Conservation (phyloP, 371 early-diverging fungal genomes). For the Modicella reniformis region DNA sequence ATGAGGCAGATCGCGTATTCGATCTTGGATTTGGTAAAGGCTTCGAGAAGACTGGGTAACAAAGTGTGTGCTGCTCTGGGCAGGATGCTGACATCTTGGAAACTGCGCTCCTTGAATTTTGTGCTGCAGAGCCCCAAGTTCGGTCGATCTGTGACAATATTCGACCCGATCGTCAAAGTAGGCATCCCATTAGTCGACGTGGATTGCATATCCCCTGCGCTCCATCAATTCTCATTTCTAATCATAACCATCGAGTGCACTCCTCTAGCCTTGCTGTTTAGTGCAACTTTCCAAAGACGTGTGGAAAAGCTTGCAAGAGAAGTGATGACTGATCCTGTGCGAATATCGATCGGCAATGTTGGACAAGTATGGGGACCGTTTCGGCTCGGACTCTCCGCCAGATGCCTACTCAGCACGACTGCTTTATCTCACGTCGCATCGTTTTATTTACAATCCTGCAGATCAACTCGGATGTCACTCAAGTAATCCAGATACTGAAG, state of each 20-base stretch:
- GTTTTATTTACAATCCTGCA: slow-evolving; percentile 8
- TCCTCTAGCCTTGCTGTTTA: slow-evolving; percentile 91
- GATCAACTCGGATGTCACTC: slow-evolving; percentile 84
- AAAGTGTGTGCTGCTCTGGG: neutral
- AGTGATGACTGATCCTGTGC: slow-evolving; percentile 89
- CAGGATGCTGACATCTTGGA: neutral
- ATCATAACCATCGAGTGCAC: neutral
- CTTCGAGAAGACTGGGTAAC: slow-evolving; percentile 10
- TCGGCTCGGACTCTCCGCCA: neutral
- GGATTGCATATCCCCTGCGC: too few species aligned
- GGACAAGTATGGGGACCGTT: slow-evolving; percentile 57
- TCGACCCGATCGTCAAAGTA: slow-evolving; percentile 80
- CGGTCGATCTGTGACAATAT: slow-evolving; percentile 93
- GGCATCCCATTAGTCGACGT: slow-evolving; percentile 8
- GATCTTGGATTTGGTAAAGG: slow-evolving; percentile 94
- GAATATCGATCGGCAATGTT: slow-evolving; percentile 81
- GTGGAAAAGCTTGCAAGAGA: slow-evolving; percentile 93
- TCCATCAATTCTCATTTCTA: too few species aligned
- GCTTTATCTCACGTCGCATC: neutral
- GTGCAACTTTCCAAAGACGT: slow-evolving; percentile 98
- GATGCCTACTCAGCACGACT: slow-evolving; percentile 1
- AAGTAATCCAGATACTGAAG: slow-evolving; percentile 71
- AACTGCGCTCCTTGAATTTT: neutral
- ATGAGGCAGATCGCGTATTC: slow-evolving; percentile 96
- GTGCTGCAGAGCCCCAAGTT: slow-evolving; percentile 86